phyloP scores from a whole-genome alignment of 2,329 filamentous ascomycete genomes.

The Phaeosphaeriaceae sp. region DNA sequence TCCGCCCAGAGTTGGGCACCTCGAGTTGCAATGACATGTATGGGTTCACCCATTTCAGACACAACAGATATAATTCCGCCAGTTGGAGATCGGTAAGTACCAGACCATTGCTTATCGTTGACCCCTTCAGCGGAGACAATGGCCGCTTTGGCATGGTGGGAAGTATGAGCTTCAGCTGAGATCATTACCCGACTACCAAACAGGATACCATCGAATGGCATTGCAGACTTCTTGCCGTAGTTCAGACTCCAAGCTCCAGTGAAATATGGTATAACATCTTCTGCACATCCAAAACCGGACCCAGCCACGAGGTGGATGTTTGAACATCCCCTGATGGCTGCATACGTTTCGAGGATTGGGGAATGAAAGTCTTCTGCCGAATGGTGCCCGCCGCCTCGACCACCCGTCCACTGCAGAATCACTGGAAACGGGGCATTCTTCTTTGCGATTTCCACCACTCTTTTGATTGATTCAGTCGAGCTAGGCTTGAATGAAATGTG shows the following conservation, averaged over 20 bases:
- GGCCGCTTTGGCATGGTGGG: conserved; percentile 84
- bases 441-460: conserved; percentile 90
- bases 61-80: conserved; percentile 79
- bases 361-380: conserved; percentile 96
- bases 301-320: conserved; percentile 91
- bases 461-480: conserved; percentile 84
- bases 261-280: conserved; percentile 91
- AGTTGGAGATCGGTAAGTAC: not conserved
- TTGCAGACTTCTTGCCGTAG: conserved; percentile 87
- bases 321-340: conserved; percentile 79
- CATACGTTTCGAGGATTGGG: conserved; percentile 89
- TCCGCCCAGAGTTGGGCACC: conserved; percentile 94
- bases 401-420: conserved; percentile 92
- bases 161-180: conserved; percentile 89
- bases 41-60: conserved; percentile 97
- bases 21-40: conserved; percentile 92
- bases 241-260: conserved; percentile 87
- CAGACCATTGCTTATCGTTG: conserved; percentile 70
- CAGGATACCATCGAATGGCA: conserved; percentile 92
- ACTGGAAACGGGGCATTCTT: conserved; percentile 95
- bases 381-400: conserved; percentile 91
- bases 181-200: conserved; percentile 96
- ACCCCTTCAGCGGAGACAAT: conserved; percentile 86
- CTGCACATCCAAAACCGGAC: conserved; percentile 87
- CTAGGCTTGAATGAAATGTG: conserved; percentile 96